Evolutionary conservation across 345 rosid genomes (phyloP), one percentile per base, ranked within the genome.

Genomic region (Bruguiera sexangula): DNA sequence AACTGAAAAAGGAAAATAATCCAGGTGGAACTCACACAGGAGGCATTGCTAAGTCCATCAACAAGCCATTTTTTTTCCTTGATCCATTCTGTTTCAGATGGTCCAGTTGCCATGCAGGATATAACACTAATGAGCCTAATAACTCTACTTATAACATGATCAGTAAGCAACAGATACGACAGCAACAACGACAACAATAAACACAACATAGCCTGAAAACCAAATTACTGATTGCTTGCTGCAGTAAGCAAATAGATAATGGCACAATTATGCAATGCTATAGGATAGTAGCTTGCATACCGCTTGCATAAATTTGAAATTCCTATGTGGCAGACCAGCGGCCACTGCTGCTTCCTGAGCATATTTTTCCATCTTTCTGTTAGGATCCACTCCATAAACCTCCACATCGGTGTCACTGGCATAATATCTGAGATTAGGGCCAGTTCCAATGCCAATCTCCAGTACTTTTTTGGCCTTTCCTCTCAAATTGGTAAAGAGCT

Each of bases 381-480:
- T 89, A 7, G 97, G 97, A 85, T 94, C 96, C 58, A 89, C 60
- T 29, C 93, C 97, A 11, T 87, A 64, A 73, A 91, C 90, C 65
- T 76, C 82, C 32, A 89, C 32, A 59, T 82, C 82, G 60, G 75
- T 69, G 63, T 68, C 77, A 67, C 36, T 24, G 2, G 89, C 82
- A 78, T 88, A 88, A 72, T 88, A 94, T 37, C 74, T 84, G 80
- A 94, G 85, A 70, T 94, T 89, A 2, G 98, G 96, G 63, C 93
- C 96, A 7, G 98, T 84, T 16, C 98, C 97, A 63, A 88, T 80
- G 8, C 97, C 98, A 70, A 93, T 82, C 86, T 93, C 97, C 82
- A 93, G 69, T 46, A 89, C 84, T 56, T 75, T 81, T 81, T 82
- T 76, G 27, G 85, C 88, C 72, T 84, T 83, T 24, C 94, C 91